A percentile compares a stretch with the other conserved stretches of the same genome.
These are phyloP conservation scores for Astraeus odoratus DNA, from an alignment of 768 basidiomycete species.

Conservation along the genomic window DNA sequence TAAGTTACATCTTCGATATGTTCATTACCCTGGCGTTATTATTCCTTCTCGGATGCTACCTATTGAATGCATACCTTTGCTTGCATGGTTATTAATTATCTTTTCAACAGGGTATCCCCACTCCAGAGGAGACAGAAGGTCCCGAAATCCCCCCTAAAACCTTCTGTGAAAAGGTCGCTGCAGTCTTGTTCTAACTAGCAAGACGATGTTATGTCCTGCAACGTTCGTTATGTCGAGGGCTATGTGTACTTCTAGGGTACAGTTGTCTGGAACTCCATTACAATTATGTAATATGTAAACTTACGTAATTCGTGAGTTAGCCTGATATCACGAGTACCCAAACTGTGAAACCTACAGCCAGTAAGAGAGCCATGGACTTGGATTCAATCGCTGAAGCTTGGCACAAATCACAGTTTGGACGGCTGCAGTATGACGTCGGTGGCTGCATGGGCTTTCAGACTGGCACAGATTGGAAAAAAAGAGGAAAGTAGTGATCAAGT, in stretches of 20 bases:
- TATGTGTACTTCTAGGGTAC: no score
- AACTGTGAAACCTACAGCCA: no score
- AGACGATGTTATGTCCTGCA: neutral
- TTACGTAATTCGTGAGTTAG: no score
- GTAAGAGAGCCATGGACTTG: no score
- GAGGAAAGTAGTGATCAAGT: neutral
- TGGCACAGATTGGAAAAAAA: neutral
- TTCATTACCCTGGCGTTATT: neutral
- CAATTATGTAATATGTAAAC: no score
- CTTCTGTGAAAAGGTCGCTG: slow-evolving; percentile 8
- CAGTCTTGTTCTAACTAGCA: slow-evolving; percentile 1
- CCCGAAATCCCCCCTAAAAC: slow-evolving; percentile 5
- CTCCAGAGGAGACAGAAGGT: slow-evolving; percentile 7
- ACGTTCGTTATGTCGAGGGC: no score
- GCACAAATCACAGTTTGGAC: no score
- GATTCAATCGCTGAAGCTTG: no score
- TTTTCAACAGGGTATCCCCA: slow-evolving; percentile 7
- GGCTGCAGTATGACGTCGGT: no score
- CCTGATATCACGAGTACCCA: no score
- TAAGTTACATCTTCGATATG: slow-evolving; percentile 21
- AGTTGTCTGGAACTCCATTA: no score
- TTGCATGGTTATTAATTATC: neutral
- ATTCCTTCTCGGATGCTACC: neutral
- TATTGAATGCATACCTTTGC: neutral
- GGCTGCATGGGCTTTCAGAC: neutral